phyloP scores from a whole-genome alignment of 75 land plant genomes.

The Ceratopteris richardii region DNA sequence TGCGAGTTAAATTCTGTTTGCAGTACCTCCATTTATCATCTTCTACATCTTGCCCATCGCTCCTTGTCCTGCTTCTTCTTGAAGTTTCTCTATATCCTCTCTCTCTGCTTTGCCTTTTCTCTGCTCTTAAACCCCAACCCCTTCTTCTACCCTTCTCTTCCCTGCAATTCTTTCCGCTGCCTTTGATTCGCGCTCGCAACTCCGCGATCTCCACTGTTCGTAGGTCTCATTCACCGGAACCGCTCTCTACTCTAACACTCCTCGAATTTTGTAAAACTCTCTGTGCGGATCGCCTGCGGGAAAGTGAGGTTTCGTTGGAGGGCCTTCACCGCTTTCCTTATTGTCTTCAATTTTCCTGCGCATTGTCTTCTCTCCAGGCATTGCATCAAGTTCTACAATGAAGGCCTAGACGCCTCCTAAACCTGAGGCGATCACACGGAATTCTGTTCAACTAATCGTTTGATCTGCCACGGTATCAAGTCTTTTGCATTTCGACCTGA shows the following conservation, averaged over 20 bases:
- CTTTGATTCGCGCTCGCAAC: neutral
- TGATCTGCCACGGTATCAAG: no score
- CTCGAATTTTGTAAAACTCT: neutral
- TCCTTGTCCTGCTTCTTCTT: constrained; percentile 1
- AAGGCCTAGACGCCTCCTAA: no score
- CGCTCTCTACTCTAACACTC: neutral
- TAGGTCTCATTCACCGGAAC: neutral
- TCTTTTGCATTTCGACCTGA: no score
- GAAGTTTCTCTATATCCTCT: neutral
- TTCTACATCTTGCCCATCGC: constrained; percentile 1
- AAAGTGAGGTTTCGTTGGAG: neutral
- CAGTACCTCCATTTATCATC: neutral
- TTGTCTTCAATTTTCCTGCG: no score
- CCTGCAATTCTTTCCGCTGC: neutral
- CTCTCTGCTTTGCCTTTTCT: neutral
- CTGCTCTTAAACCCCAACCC: constrained; percentile 1
- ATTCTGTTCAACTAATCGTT: no score
- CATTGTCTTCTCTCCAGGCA: no score
- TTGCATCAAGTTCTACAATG: no score
- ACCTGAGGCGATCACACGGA: no score
- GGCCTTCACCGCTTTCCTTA: no score
- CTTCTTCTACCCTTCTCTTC: neutral
- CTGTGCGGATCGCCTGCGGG: neutral
- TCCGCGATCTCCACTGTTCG: neutral
- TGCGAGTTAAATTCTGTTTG: no score